A percentile compares a stretch with the other conserved stretches of the same genome.
phyloP scores from a whole-genome alignment of 305 asterid genomes.

The Fraxinus baroniana region DNA sequence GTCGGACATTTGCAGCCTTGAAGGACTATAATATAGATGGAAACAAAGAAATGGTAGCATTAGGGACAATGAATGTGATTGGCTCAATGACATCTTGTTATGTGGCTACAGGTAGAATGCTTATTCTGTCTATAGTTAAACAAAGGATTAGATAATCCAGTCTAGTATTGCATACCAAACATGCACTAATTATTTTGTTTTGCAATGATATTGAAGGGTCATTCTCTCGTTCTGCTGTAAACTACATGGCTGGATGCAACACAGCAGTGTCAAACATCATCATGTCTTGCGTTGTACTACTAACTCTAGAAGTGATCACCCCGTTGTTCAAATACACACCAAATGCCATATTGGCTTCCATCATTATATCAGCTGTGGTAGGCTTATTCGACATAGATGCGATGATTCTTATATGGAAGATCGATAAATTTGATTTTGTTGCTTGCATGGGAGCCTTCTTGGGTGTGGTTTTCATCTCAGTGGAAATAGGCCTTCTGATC shows the following conservation, averaged over 20 bases:
- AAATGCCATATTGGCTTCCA: conserved; percentile 68
- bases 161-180: not conserved
- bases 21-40: conserved; percentile 76
- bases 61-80: conserved; percentile 73
- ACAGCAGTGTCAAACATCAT: conserved; percentile 69
- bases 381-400: conserved; percentile 63
- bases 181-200: not conserved
- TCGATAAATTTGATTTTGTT: conserved; percentile 73
- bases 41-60: conserved; percentile 85
- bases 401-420: conserved; percentile 65
- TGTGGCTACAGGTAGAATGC: conserved; percentile 58
- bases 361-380: conserved; percentile 70
- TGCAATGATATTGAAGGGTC: conserved; percentile 43
- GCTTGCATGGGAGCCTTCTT: conserved; percentile 88
- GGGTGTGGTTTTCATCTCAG: conserved; percentile 66
- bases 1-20: conserved; percentile 73
- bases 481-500: conserved; percentile 75
- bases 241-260: conserved; percentile 71
- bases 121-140: not conserved
- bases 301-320: conserved; percentile 55
- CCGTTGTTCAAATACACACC: conserved; percentile 82
- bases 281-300: conserved; percentile 60
- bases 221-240: conserved; percentile 83
- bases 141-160: not conserved
- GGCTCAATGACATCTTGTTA: conserved; percentile 86